A percentile compares a stretch with the other conserved stretches of the same genome.
phyloP scores from a whole-genome alignment of 495 filamentous ascomycete species.

The Podospora comata region DNA sequence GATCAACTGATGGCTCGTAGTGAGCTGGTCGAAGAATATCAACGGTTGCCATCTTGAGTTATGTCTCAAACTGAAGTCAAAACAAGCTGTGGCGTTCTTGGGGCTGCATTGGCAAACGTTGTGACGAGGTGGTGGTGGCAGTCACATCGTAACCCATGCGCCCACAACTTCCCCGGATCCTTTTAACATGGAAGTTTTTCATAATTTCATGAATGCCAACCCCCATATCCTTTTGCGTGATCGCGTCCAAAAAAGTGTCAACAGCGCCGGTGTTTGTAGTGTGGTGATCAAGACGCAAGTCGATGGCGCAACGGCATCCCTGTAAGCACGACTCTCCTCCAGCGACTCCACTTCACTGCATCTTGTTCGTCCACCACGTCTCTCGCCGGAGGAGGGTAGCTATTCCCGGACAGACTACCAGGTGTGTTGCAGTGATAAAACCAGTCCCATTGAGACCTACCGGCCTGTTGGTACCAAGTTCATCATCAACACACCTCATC shows the following conservation, averaged over 20 bases:
- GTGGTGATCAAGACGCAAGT: background rate
- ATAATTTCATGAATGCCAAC: background rate
- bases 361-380: constrained; percentile 1
- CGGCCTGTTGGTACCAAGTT: background rate
- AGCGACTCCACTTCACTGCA: background rate
- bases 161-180: background rate
- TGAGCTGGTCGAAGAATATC: constrained; percentile 19
- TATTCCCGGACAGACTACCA: background rate
- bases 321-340: constrained; percentile 22
- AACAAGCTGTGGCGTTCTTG: background rate
- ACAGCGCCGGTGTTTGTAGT: background rate
- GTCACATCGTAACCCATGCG: background rate
- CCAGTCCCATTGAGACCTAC: background rate
- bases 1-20: constrained; percentile 21
- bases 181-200: background rate
- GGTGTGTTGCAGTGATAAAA: background rate
- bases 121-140: constrained; percentile 1
- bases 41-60: constrained; percentile 8
- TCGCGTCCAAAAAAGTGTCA: background rate
- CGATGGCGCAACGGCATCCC: constrained; percentile 29
- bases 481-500: background rate
- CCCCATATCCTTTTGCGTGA: background rate
- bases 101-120: background rate
- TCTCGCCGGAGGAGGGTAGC: background rate
- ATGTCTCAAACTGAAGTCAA: background rate